These are phyloP conservation scores for Cyclocybe aegerita DNA, from an alignment of 768 basidiomycete species.

Conservation along the genomic window DNA sequence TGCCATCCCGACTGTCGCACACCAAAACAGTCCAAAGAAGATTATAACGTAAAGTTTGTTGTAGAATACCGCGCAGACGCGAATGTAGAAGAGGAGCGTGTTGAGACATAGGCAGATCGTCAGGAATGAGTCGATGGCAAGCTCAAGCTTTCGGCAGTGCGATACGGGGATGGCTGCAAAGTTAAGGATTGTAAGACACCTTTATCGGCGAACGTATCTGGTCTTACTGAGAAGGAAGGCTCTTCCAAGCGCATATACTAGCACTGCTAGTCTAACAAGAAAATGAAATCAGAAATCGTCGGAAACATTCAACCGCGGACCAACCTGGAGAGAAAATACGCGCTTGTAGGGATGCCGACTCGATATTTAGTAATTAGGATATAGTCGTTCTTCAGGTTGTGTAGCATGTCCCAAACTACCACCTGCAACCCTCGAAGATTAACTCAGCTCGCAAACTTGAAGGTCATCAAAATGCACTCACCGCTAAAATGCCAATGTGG, in stretches of 20 bases:
- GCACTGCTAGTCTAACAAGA: too few relatives aligned
- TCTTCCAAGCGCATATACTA: too few relatives aligned
- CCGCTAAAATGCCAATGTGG: too few relatives aligned
- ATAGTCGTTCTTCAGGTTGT: constrained; percentile 3
- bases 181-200: too few relatives aligned
- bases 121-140: neutral
- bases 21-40: neutral
- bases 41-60: constrained; percentile 1
- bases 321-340: neutral
- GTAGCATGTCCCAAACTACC: neutral
- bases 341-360: neutral
- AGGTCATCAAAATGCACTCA: too few relatives aligned
- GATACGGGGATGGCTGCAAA: too few relatives aligned
- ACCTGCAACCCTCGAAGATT: neutral
- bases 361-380: neutral
- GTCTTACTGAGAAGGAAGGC: too few relatives aligned
- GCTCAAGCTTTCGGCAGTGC: neutral
- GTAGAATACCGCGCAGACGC: constrained; percentile 6
- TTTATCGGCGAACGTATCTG: too few relatives aligned
- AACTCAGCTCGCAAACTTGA: too few relatives aligned
- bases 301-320: too few relatives aligned
- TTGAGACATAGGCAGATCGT: neutral
- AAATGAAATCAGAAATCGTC: too few relatives aligned
- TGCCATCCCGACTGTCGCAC: neutral
- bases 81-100: constrained; percentile 5